A percentile compares a stretch with the other conserved stretches of the same genome.
phyloP scores from a whole-genome alignment of 768 basidiomycete species.

The Pilatotrama ljubarskyi region DNA sequence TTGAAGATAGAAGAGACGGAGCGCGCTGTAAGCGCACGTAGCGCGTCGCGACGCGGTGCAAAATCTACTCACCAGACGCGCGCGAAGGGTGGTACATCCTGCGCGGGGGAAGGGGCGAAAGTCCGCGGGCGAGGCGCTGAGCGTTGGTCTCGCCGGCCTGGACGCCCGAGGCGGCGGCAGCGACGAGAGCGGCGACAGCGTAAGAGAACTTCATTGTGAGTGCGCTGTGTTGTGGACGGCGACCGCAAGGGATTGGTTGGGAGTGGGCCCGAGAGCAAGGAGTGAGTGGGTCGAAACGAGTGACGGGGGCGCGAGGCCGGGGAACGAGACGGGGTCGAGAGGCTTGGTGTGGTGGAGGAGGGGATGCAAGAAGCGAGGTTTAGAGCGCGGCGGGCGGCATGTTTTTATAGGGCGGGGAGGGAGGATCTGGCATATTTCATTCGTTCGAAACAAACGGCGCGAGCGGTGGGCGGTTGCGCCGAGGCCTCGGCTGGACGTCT shows the following conservation, averaged over 20 bases:
- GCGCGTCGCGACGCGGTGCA: not conserved
- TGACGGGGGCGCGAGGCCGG: slow-evolving; percentile 14
- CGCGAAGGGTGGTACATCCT: slow-evolving; percentile 8
- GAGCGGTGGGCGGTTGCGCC: slow-evolving; percentile 1
- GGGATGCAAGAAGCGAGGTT: slow-evolving; percentile 8
- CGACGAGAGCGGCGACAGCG: slow-evolving; percentile 16
- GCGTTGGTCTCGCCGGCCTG: slow-evolving; percentile 18
- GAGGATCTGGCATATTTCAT: not conserved
- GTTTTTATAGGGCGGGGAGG: slow-evolving; percentile 4
- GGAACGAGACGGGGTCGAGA: not conserved
- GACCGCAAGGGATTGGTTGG: slow-evolving; percentile 10
- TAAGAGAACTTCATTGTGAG: slow-evolving; percentile 17
- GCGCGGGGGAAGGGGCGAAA: slow-evolving; percentile 15
- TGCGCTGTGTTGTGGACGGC: not conserved
- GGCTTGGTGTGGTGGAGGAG: not conserved
- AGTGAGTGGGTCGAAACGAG: slow-evolving; percentile 7
- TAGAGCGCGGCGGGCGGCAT: not conserved
- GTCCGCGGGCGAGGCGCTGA: slow-evolving; percentile 17
- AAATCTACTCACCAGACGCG: slow-evolving; percentile 5
- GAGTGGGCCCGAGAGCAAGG: slow-evolving; percentile 2
- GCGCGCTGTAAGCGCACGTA: not conserved
- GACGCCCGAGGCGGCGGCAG: slow-evolving; percentile 13
- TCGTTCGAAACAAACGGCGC: slow-evolving; percentile 4
- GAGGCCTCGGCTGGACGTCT: slow-evolving; percentile 12
- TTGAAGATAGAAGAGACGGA: not conserved